Evolutionary conservation across 2,329 filamentous ascomycete species (phyloP).

Genomic region (Fusarium vanettenii): DNA sequence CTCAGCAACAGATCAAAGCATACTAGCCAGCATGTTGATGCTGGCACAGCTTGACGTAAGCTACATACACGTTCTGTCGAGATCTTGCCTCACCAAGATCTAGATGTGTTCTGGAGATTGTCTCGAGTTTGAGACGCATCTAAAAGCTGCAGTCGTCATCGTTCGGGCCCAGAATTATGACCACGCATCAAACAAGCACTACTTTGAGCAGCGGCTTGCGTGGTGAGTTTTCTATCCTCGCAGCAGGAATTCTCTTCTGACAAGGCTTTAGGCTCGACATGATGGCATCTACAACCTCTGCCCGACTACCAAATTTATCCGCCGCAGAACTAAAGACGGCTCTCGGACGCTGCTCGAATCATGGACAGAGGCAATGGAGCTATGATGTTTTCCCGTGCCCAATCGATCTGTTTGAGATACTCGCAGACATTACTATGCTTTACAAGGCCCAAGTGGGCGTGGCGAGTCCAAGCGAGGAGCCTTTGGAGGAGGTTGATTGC

Average conservation of each 20-base stretch:
- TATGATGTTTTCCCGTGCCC: slow-evolving; percentile 23
- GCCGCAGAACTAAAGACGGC: not conserved
- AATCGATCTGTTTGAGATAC: slow-evolving; percentile 17
- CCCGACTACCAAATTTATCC: not conserved
- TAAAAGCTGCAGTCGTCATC: not conserved
- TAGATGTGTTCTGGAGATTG: slow-evolving; percentile 26
- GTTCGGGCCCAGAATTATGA: not conserved
- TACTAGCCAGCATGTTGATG: slow-evolving; percentile 18
- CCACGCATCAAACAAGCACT: not conserved
- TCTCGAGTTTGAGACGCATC: slow-evolving; percentile 9
- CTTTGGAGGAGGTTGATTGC: accelerated
- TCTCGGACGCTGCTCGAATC: not conserved
- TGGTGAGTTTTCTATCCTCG: not conserved
- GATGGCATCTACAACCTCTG: slow-evolving; percentile 11
- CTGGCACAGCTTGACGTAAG: slow-evolving; percentile 20
- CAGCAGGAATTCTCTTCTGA: accelerated
- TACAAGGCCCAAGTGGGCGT: not conserved
- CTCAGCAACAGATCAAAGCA: not conserved
- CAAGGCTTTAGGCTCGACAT: slow-evolving; percentile 7
- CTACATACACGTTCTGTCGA: accelerated
- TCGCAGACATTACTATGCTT: not conserved
- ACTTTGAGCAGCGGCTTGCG: slow-evolving; percentile 14
- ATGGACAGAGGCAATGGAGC: not conserved
- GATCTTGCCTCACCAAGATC: not conserved
- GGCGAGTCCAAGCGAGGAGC: no score